Base-by-base conservation (phyloP, 768 basidiomycete species). In the Auricularia heimuer region DNA sequence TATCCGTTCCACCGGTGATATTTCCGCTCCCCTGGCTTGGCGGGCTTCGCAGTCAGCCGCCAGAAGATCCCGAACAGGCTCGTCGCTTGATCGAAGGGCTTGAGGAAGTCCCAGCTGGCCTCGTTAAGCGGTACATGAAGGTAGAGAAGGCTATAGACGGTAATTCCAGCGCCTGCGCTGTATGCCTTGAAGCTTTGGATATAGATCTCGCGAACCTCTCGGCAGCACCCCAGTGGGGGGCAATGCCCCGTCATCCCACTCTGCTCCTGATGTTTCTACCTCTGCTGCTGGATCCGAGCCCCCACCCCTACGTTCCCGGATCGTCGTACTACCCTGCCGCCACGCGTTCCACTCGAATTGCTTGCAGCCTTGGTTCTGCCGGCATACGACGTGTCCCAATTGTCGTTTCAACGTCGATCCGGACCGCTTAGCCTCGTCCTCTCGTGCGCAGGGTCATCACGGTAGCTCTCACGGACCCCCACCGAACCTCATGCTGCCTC, bases 391-490 rank as follows among this genome's bases (percentile, higher is more conserved):
- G 1, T 92, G 90, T 68, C 90, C 90, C 0, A 89, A 88, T 0
- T 92, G 90, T 74, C 77, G 90, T 67, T 92, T 92, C 70, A 86
- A 92, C 68, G 83, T 92, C 63, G 90, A 92, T 70, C 90, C 90
- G 0, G 85, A 90, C 64, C 85, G 86, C 65, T 73, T 91, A 54
- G 90, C 88, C 0, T 84, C 78, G 64, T 69, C 56, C 18, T 18
- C 56, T 4, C 18, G 33, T 16, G 6, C 33, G 6, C 7, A 60
- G 3, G 56, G 56, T 7, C 56, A 24, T 35, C 24, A 24, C 18
- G 11, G 47, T 51, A 24, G 24, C 24, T 24, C 24, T 24, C 16
- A 16, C 16, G 47, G 47, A 16, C 11, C 47, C 16, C 4, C 4
- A 8, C 47, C 47, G 47, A 16, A 51, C 21, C 4, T 51, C 47